phyloP scores from a whole-genome alignment of 208 protist genomes.

The Angomonas ambiguus region DNA sequence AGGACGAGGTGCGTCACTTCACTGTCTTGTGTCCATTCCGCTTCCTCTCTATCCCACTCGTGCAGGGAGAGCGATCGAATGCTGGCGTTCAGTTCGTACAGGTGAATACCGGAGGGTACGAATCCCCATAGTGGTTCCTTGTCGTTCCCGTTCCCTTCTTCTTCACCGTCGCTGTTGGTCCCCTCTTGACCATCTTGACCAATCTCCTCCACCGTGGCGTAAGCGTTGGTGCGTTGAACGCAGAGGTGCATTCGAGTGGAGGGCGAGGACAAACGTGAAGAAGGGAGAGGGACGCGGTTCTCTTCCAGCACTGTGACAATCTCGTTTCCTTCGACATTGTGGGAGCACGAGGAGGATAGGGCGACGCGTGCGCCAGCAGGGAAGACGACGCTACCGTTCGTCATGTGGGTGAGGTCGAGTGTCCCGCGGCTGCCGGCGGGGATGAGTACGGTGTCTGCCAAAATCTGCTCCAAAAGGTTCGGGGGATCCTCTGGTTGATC shows the following conservation, averaged over 20 bases:
- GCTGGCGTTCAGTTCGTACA: constrained; percentile 43
- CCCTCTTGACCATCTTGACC: not conserved
- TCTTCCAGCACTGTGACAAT: no score
- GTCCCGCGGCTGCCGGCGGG: constrained; percentile 36
- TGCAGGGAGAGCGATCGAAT: constrained; percentile 45
- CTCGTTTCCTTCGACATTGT: no score
- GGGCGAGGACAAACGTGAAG: constrained; percentile 42
- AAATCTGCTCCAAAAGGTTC: constrained; percentile 32
- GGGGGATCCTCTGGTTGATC: constrained; percentile 32
- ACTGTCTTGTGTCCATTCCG: constrained; percentile 27
- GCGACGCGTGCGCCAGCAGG: not conserved
- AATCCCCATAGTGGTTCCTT: constrained; percentile 24
- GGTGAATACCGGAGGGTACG: constrained; percentile 40
- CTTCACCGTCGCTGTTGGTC: not conserved
- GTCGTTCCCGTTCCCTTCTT: constrained; percentile 15
- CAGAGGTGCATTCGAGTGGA: no score
- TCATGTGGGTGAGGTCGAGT: constrained; percentile 37
- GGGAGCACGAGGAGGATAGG: not conserved
- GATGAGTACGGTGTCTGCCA: constrained; percentile 57
- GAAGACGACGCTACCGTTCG: not conserved
- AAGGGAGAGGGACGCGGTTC: no score
- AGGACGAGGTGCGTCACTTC: constrained; percentile 35
- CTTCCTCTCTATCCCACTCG: constrained; percentile 18
- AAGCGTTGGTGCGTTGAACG: constrained; percentile 13
- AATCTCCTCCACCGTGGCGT: constrained; percentile 42